A percentile compares a stretch with the other conserved stretches of the same genome.
phyloP scores from a whole-genome alignment of 768 basidiomycete genomes.

The Scleroderma citrinum region DNA sequence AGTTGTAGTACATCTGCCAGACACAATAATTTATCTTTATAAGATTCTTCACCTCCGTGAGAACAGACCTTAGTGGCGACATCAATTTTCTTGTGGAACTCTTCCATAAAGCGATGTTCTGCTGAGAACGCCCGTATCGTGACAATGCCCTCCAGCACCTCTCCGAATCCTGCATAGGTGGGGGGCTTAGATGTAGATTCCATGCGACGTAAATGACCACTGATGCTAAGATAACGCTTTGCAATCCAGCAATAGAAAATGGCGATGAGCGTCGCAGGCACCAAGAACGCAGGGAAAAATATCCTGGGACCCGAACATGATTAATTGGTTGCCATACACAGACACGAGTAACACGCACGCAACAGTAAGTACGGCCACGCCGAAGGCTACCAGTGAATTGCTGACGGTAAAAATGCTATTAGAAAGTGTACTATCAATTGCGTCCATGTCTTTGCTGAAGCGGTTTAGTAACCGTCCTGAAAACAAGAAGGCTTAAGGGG shows the following conservation, averaged over 20 bases:
- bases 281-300: constrained; percentile 77
- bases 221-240: constrained; percentile 71
- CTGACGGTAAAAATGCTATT: constrained; percentile 71
- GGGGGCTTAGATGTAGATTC: constrained; percentile 85
- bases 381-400: constrained; percentile 68
- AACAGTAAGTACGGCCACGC: constrained; percentile 68
- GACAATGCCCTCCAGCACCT: constrained; percentile 84
- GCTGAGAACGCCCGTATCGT: constrained; percentile 89
- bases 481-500: constrained; percentile 3
- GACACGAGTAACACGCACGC: constrained; percentile 38
- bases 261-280: constrained; percentile 72
- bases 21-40: not conserved
- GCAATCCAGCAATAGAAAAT: constrained; percentile 65
- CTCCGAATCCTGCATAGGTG: constrained; percentile 78
- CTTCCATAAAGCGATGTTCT: constrained; percentile 70
- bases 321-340: constrained; percentile 8
- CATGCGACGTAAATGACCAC: constrained; percentile 85
- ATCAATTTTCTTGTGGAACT: constrained; percentile 69
- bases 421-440: constrained; percentile 71
- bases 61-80: constrained; percentile 59
- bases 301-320: constrained; percentile 30
- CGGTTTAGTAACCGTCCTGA: constrained; percentile 80
- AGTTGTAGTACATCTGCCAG: constrained; percentile 37
- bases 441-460: constrained; percentile 85
- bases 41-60: not conserved